Base-by-base conservation (phyloP, 225 moss, liverwort and hornwort genomes). In the Bryum argenteum region DNA sequence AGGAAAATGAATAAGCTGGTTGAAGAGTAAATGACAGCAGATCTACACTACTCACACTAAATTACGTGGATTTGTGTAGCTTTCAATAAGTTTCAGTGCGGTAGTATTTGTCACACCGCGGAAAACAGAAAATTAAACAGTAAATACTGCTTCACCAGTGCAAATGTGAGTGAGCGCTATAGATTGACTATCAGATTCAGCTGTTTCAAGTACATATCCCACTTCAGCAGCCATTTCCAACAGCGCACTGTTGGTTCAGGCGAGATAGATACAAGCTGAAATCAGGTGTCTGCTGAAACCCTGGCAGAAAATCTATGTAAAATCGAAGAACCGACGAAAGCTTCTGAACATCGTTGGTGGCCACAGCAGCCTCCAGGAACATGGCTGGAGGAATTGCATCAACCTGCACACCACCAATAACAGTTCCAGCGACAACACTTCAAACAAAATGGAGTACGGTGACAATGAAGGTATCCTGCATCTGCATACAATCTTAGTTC, bases 241-340 rank as follows among this genome's bases (percentile, higher is more conserved):
- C 82, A 70, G 72, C 58, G 44, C 81, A 76, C 57, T 87, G 85
- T 51, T 84, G 84, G 70, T 80, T 85, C 51, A 93, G 81, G 21
- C 70, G 78, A 45, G 90, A 83, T 24, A 82, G 82, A 80, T 96
- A 93, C 63, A 79, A 71, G 45, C 77, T 82, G 71, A 96, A 96
- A 72, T 93, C 96, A 4, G 93, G 74, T 59, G 91, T 88, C 40
- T 84, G 81, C 52, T 81, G 81, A 70, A 96, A 96, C 74, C 88
- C 84, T 80, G 96, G 96, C 75, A 91, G 63, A 66, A 81, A 93
- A n/a, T 96, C 91, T 61, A 93, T 81, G 60, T 73, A 93, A 73
- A 91, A 96, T 3, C 96, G 88, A 44, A 93, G 84, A n/a, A 96
- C 96, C 71, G 83, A 77, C 10, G 89, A 81, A 65, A 96, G 78